Percentiles rank a stretch among this genome's conserved stretches.
Evolutionary conservation across 345 rosid genomes (phyloP).

Genomic region (Gossypium bickii): DNA sequence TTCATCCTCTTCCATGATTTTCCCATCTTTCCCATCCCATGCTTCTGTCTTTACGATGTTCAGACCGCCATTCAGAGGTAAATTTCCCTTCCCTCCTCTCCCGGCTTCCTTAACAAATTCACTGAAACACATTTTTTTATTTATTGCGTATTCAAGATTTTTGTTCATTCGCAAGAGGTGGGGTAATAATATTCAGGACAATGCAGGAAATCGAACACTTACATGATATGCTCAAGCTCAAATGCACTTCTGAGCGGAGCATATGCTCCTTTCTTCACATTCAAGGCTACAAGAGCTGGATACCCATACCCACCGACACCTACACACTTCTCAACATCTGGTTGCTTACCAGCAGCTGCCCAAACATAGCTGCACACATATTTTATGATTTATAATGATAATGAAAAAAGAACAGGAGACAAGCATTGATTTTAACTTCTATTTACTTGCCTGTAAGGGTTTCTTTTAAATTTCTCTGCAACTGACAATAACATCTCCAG

Average conservation of each 20-base stretch:
- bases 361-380: conserved; percentile 64
- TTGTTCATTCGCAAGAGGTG: conserved; percentile 2
- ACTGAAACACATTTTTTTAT: conserved; percentile 31
- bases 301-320: conserved; percentile 95
- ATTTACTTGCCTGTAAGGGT: conserved; percentile 66
- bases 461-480: conserved; percentile 78
- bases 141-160: not conserved
- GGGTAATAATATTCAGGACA: not conserved
- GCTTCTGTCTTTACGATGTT: conserved; percentile 56
- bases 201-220: conserved; percentile 30
- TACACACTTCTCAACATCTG: conserved; percentile 73
- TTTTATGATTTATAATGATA: not conserved
- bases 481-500: conserved; percentile 61
- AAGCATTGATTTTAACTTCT: not conserved
- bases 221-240: conserved; percentile 75
- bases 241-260: conserved; percentile 94
- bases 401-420: not conserved
- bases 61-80: conserved; percentile 58
- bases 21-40: conserved; percentile 92
- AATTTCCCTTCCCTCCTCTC: conserved; percentile 83
- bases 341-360: conserved; percentile 91
- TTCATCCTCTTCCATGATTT: conserved; percentile 73
- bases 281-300: conserved; percentile 92
- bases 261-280: conserved; percentile 85
- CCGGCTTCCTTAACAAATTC: conserved; percentile 87